These are phyloP conservation scores for Arctium lappa DNA, from an alignment of 129 eudicot species.

Conservation along the genomic window DNA sequence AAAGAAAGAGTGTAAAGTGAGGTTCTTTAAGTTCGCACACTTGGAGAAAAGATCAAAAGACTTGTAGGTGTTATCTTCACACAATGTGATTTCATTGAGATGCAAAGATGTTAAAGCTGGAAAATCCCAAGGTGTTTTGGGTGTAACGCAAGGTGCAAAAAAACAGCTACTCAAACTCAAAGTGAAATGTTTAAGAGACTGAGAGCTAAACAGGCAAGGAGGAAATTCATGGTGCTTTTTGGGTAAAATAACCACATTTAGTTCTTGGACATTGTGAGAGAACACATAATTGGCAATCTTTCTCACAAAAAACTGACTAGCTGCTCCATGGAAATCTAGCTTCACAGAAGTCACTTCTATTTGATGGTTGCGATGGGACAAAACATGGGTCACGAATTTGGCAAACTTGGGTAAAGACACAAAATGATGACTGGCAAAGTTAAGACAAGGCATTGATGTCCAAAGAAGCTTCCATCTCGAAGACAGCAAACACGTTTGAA, in stretches of 20 bases:
- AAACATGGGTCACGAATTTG: no score
- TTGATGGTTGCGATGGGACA: no score
- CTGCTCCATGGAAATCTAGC: no score
- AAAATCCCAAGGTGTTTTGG: background rate
- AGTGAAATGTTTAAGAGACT: background rate
- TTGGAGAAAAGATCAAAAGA: conserved; percentile 3
- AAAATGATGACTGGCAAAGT: no score
- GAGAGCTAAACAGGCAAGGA: background rate
- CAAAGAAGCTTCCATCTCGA: no score
- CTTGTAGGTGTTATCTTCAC: background rate
- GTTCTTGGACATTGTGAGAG: conserved; percentile 9
- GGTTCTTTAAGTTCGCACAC: background rate
- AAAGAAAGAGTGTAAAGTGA: background rate
- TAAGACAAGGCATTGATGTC: no score
- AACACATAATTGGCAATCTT: background rate
- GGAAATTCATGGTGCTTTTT: background rate
- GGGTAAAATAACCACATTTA: background rate
- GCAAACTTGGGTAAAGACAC: no score
- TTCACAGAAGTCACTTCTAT: no score
- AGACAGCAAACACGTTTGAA: no score
- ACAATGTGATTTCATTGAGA: background rate
- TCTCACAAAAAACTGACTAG: background rate
- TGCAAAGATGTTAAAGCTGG: background rate
- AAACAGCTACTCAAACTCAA: background rate
- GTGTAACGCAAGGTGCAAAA: background rate